These are phyloP conservation scores for Trifolium dubium DNA, from an alignment of 306 rosid species.

Conservation along the genomic window DNA sequence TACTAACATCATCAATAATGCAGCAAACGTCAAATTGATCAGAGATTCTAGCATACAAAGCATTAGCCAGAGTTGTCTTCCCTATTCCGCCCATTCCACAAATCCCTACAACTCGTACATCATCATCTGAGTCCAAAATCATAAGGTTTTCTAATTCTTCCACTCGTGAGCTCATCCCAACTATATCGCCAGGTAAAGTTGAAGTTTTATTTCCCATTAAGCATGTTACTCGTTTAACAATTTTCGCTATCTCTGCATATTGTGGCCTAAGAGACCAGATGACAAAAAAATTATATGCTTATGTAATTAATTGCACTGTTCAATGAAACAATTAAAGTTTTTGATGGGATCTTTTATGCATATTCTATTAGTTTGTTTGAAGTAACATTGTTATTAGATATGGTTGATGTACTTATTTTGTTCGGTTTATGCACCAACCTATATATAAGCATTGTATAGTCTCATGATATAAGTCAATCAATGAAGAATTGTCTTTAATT, in stretches of 20 bases:
- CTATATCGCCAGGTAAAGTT: background rate
- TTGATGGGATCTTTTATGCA: too few species aligned
- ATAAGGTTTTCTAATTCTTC: slow-evolving; percentile 20
- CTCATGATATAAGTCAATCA: too few species aligned
- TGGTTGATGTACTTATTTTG: too few species aligned
- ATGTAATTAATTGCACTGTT: too few species aligned
- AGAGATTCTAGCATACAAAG: slow-evolving; percentile 13
- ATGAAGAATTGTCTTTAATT: too few species aligned
- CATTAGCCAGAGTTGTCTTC: slow-evolving; percentile 15
- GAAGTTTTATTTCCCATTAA: background rate
- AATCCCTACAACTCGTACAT: slow-evolving; percentile 22
- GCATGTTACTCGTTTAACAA: background rate
- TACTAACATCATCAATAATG: slow-evolving; percentile 18
- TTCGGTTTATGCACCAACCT: too few species aligned
- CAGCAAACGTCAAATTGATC: slow-evolving; percentile 3
- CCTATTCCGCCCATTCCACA: slow-evolving; percentile 15
- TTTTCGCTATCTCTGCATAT: background rate
- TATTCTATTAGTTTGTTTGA: too few species aligned
- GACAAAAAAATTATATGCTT: background rate
- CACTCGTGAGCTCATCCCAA: slow-evolving; percentile 7
- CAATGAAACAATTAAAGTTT: too few species aligned
- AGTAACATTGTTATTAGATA: too few species aligned
- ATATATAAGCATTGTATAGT: too few species aligned
- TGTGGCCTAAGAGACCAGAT: background rate
- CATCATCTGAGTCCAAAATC: background rate